Percentiles rank a stretch among this genome's conserved stretches.
These are phyloP conservation scores for Fragilaria crotonensis DNA, from an alignment of 108 stramenopile genomes.

Conservation along the genomic window DNA sequence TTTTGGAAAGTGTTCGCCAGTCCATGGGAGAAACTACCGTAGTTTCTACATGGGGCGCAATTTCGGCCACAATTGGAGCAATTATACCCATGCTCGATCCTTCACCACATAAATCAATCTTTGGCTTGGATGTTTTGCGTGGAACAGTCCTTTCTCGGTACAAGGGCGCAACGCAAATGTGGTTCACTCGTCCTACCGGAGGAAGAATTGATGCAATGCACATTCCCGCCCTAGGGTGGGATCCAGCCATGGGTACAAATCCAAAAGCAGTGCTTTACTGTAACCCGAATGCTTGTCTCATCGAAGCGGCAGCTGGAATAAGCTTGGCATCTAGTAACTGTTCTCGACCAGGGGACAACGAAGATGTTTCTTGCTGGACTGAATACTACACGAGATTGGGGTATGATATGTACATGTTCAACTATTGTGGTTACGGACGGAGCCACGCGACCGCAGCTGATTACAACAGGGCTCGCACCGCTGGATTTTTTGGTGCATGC, in stretches of 20 bases:
- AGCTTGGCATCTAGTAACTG: slow-evolving; percentile 38
- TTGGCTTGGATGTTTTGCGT: slow-evolving; percentile 74
- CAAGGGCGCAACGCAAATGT: slow-evolving; percentile 67
- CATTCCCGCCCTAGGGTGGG: slow-evolving; percentile 40
- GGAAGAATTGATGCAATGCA: slow-evolving; percentile 66
- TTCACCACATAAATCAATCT: slow-evolving; percentile 66
- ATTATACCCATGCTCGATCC: slow-evolving; percentile 74
- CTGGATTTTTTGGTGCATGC: slow-evolving; percentile 37
- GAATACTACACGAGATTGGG: slow-evolving; percentile 71
- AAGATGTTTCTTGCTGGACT: slow-evolving; percentile 52
- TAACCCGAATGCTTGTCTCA: slow-evolving; percentile 85
- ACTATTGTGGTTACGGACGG: slow-evolving; percentile 84
- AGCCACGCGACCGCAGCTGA: slow-evolving; percentile 41
- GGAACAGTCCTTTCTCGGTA: slow-evolving; percentile 72
- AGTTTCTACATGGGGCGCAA: slow-evolving; percentile 22
- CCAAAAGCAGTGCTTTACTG: slow-evolving; percentile 77
- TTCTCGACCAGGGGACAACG: slow-evolving; percentile 9
- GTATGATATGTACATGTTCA: slow-evolving; percentile 79
- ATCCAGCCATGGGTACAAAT: slow-evolving; percentile 9
- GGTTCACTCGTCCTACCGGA: slow-evolving; percentile 50
- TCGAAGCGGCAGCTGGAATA: slow-evolving; percentile 79
- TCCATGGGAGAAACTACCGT: slow-evolving; percentile 36
- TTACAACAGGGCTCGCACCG: slow-evolving; percentile 5
- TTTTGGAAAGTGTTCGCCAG: slow-evolving; percentile 52
- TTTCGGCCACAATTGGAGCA: slow-evolving; percentile 21